Evolutionary conservation across 2,329 filamentous ascomycete genomes (phyloP).

Genomic region (Hypomyces perniciosus): DNA sequence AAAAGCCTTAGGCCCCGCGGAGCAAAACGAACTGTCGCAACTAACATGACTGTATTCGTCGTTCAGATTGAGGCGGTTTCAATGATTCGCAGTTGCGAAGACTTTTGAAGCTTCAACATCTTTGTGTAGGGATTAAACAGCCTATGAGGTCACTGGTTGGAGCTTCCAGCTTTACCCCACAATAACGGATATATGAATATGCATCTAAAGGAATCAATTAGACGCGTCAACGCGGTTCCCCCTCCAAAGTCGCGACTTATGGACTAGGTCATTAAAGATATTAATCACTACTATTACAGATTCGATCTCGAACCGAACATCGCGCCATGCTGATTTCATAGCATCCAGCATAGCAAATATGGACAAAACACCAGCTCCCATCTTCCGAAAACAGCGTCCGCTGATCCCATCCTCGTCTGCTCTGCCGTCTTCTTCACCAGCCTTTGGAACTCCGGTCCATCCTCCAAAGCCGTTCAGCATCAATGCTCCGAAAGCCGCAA

Average conservation of each 20-base stretch:
- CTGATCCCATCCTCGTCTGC: slow-evolving; percentile 43
- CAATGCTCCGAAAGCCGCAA: slow-evolving; percentile 51
- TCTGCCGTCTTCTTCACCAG: slow-evolving; percentile 83
- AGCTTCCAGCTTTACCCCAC: slow-evolving; percentile 11
- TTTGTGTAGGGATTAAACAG: background rate
- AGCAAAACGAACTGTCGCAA: slow-evolving; percentile 19
- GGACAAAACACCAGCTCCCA: slow-evolving; percentile 34
- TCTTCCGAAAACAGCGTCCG: slow-evolving; percentile 32
- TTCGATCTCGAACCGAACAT: background rate
- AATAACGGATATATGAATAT: slow-evolving; percentile 17
- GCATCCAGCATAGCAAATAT: slow-evolving; percentile 19
- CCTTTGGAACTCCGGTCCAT: slow-evolving; percentile 80
- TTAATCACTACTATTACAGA: background rate
- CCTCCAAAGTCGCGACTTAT: slow-evolving; percentile 8
- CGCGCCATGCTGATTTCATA: slow-evolving; percentile 3
- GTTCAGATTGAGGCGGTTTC: slow-evolving; percentile 2
- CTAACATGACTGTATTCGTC: slow-evolving; percentile 20
- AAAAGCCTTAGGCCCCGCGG: slow-evolving; percentile 16
- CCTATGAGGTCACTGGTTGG: slow-evolving; percentile 27
- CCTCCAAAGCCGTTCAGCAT: slow-evolving; percentile 62
- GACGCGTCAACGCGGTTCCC: slow-evolving; percentile 33
- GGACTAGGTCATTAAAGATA: background rate
- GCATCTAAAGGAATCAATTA: slow-evolving; percentile 30
- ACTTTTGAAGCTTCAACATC: background rate
- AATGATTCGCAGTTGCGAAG: background rate